Conservation (phyloP, 331 rosid species). For the Quercus lobata region DNA sequence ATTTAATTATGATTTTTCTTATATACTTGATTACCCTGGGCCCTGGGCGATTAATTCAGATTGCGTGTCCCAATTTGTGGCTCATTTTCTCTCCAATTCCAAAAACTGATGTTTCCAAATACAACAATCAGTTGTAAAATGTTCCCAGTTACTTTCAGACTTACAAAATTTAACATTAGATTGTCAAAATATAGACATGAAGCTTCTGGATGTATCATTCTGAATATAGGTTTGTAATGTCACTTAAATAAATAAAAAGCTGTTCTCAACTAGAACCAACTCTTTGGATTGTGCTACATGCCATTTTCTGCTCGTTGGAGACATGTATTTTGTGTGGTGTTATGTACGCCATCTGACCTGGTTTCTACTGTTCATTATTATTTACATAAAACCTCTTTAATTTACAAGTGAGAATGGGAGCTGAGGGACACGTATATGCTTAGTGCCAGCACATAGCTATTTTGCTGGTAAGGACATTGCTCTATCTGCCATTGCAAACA, state of each 20-base stretch:
- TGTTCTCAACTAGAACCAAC: background rate
- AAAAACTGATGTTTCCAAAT: background rate
- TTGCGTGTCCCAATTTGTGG: background rate
- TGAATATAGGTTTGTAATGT: background rate
- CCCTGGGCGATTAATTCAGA: background rate
- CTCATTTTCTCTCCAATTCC: background rate
- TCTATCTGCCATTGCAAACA: background rate
- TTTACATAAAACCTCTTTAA: background rate
- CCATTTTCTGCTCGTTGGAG: background rate
- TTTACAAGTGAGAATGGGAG: background rate
- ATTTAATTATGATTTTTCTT: background rate
- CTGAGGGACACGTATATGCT: background rate
- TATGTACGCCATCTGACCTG: background rate
- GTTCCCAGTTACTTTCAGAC: background rate
- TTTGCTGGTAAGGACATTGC: no score
- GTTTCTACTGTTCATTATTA: background rate
- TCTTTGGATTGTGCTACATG: background rate
- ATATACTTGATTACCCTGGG: no score
- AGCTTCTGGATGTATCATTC: background rate
- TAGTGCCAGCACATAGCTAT: no score
- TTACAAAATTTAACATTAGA: background rate
- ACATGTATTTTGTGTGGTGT: background rate
- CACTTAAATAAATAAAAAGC: background rate
- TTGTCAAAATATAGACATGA: background rate
- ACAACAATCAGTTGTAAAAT: background rate